These are phyloP conservation scores for Saitozyma podzolica DNA, from an alignment of 768 basidiomycete species.

Conservation along the genomic window DNA sequence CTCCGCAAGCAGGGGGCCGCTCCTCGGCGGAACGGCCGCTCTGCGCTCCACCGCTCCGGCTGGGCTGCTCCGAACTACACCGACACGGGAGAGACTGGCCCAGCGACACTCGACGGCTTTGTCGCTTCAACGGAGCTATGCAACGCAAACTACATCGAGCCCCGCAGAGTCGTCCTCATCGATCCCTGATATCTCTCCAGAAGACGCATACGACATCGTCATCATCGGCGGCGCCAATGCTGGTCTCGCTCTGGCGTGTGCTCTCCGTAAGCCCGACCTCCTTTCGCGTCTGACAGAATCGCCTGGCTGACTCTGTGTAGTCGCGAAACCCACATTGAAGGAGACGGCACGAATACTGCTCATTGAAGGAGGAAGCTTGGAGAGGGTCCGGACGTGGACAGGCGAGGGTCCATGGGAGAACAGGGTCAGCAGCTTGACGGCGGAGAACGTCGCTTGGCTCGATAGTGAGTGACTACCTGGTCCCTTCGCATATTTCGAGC, in stretches of 20 bases:
- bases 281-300: neutral
- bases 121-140: too few relatives aligned
- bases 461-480: slow-evolving; percentile 40
- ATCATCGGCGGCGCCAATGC: slow-evolving; percentile 94
- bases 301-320: slow-evolving; percentile 51
- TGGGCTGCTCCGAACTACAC: too few relatives aligned
- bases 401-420: slow-evolving; percentile 51
- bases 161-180: neutral
- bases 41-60: too few relatives aligned
- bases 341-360: slow-evolving; percentile 66
- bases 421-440: slow-evolving; percentile 52
- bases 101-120: too few relatives aligned
- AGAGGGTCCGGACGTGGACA: slow-evolving; percentile 68
- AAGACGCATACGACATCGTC: slow-evolving; percentile 70
- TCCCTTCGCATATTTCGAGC: neutral
- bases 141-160: neutral
- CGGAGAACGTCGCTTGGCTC: slow-evolving; percentile 51
- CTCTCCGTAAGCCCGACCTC: slow-evolving; percentile 64
- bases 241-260: slow-evolving; percentile 83
- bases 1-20: too few relatives aligned
- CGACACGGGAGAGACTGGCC: too few relatives aligned
- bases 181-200: slow-evolving; percentile 21
- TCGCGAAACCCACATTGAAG: slow-evolving; percentile 59
- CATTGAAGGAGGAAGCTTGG: slow-evolving; percentile 78
- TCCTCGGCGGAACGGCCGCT: too few relatives aligned